A percentile compares a stretch with the other conserved stretches of the same genome.
Conservation (phyloP, 2,329 filamentous ascomycete genomes). For the Dothistroma pini region DNA sequence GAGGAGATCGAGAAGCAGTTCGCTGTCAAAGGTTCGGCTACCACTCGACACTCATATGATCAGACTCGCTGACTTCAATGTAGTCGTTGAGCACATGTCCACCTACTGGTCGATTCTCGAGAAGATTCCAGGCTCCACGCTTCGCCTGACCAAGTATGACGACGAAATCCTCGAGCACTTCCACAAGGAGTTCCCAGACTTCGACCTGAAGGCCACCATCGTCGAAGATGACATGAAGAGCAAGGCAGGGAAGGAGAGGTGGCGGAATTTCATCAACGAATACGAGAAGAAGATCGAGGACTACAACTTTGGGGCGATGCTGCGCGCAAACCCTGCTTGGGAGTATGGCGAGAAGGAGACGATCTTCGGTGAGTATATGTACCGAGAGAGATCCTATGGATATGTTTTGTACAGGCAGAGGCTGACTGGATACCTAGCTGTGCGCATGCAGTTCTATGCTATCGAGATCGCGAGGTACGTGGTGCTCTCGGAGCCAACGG, state of each 20-base stretch:
- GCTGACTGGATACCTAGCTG: conserved; percentile 42
- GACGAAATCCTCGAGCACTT: conserved; percentile 93
- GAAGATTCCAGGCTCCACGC: conserved; percentile 78
- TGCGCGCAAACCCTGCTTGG: conserved; percentile 70
- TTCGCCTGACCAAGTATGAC: conserved; percentile 90
- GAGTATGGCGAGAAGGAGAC: conserved; percentile 88
- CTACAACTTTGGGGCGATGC: conserved; percentile 96
- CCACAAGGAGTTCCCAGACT: conserved; percentile 83
- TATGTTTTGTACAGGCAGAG: background rate
- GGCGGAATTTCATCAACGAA: conserved; percentile 88
- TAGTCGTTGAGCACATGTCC: conserved; percentile 88
- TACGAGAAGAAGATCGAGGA: conserved; percentile 97
- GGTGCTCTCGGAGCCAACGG: background rate
- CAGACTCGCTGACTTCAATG: background rate
- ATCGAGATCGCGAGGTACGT: conserved; percentile 67
- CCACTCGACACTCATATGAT: background rate
- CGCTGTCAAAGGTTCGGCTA: conserved; percentile 75
- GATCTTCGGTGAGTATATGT: conserved; percentile 69
- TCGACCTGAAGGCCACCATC: conserved; percentile 75
- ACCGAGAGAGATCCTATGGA: background rate
- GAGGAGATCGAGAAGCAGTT: conserved; percentile 94
- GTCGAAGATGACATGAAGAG: conserved; percentile 97
- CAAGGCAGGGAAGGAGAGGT: conserved; percentile 87
- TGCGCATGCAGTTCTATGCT: conserved; percentile 80
- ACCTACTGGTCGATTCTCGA: conserved; percentile 97